Evolutionary conservation across 495 filamentous ascomycete genomes (phyloP).

Genomic region (Jackrogersella minutella): DNA sequence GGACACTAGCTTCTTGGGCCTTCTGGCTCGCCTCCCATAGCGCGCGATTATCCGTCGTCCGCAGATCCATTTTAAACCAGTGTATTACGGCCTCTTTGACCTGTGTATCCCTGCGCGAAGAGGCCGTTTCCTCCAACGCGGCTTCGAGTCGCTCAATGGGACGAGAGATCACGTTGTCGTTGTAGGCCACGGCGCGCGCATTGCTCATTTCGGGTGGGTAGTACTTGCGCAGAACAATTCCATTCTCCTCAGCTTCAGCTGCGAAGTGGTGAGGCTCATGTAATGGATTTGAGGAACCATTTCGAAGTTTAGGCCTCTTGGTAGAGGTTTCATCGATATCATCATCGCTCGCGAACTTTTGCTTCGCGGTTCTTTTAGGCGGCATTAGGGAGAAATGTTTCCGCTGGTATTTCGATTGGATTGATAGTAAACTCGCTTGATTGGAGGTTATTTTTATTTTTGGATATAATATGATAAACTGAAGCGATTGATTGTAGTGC

Average conservation of each 20-base stretch:
- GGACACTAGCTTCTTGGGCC: conserved; percentile 68
- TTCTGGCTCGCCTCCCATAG: conserved; percentile 72
- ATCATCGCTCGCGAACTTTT: conserved; percentile 27
- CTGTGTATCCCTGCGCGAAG: conserved; percentile 52
- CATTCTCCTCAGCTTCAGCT: conserved; percentile 66
- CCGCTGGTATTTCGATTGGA: not conserved
- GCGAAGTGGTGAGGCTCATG: conserved; percentile 52
- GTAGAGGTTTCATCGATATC: not conserved
- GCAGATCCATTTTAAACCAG: conserved; percentile 90
- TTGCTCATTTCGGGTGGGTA: conserved; percentile 89
- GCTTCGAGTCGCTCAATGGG: conserved; percentile 71
- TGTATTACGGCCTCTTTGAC: conserved; percentile 76
- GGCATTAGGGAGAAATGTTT: conserved; percentile 24
- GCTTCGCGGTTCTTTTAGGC: conserved; percentile 30
- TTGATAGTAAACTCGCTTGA: not conserved
- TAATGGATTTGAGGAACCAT: conserved; percentile 41
- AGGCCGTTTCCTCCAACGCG: conserved; percentile 61
- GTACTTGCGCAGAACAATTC: conserved; percentile 78
- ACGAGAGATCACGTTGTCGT: conserved; percentile 66
- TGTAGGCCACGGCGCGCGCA: conserved; percentile 75
- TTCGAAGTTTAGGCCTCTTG: conserved; percentile 41
- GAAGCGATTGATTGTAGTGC: not conserved
- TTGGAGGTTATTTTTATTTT: not conserved
- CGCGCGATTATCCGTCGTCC: conserved; percentile 76
- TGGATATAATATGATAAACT: not conserved